phyloP scores from a whole-genome alignment of 805 yeast genomes.

The Debaryomyces hansenii region DNA sequence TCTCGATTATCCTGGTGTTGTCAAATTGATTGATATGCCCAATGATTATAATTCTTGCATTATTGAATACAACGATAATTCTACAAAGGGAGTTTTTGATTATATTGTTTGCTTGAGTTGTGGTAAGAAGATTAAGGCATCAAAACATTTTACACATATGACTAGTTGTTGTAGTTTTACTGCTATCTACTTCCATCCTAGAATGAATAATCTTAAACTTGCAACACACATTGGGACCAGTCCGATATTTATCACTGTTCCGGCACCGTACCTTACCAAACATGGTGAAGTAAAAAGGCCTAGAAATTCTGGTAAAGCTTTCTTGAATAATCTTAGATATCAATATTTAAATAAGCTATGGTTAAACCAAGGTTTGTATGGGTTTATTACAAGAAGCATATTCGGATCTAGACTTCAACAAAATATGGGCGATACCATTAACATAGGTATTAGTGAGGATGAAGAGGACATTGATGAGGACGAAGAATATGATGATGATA shows the following conservation, averaged over 20 bases:
- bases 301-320: constrained; percentile 57
- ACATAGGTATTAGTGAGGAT: constrained; percentile 17
- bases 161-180: constrained; percentile 23
- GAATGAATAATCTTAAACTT: constrained; percentile 25
- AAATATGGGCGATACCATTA: constrained; percentile 11
- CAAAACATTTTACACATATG: constrained; percentile 28
- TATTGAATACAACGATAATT: constrained; percentile 17
- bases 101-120: constrained; percentile 36
- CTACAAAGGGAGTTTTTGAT: constrained; percentile 17
- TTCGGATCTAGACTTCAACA: constrained; percentile 21
- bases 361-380: constrained; percentile 59
- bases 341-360: constrained; percentile 57
- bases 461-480: constrained; percentile 18
- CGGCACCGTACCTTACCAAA: constrained; percentile 69
- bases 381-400: constrained; percentile 39
- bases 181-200: constrained; percentile 25
- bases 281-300: constrained; percentile 74
- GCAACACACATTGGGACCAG: constrained; percentile 23
- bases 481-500: constrained; percentile 6
- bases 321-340: constrained; percentile 53
- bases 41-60: constrained; percentile 30
- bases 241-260: constrained; percentile 34
- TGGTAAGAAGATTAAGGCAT: constrained; percentile 19
- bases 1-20: constrained; percentile 54
- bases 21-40: constrained; percentile 56